A percentile compares a stretch with the other conserved stretches of the same genome.
Evolutionary conservation across 2,329 filamentous ascomycete species (phyloP).

Genomic region (Fusarium buharicum): DNA sequence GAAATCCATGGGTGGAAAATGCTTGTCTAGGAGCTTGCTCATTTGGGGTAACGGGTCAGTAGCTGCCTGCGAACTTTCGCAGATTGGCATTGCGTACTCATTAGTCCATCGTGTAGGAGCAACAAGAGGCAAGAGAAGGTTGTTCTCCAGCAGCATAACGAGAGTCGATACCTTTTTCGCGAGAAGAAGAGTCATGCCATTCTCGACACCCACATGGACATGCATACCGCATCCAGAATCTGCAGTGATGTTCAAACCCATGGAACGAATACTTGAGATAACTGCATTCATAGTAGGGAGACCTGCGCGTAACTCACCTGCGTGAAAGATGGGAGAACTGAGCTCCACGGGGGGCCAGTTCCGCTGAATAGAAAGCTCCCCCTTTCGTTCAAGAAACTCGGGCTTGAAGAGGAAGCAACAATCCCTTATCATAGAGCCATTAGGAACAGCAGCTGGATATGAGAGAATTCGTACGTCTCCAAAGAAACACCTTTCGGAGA

Average conservation of each 20-base stretch:
- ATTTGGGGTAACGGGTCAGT: fast-evolving
- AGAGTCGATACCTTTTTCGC: slow-evolving; percentile 42
- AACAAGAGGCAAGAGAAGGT: slow-evolving; percentile 23
- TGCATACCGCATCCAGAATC: slow-evolving; percentile 43
- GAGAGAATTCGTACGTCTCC: neutral
- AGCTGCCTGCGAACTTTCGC: neutral
- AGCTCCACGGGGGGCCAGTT: slow-evolving; percentile 37
- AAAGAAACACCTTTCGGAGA: neutral
- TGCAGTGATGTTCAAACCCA: slow-evolving; percentile 10
- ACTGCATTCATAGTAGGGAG: slow-evolving; percentile 11
- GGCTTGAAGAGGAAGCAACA: slow-evolving; percentile 30
- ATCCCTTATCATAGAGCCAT: neutral
- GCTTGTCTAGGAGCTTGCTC: neutral
- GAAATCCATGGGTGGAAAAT: neutral
- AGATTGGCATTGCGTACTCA: neutral
- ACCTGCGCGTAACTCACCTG: slow-evolving; percentile 30
- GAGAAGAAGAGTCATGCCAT: slow-evolving; percentile 36
- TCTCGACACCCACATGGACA: slow-evolving; percentile 40
- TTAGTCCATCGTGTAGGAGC: neutral
- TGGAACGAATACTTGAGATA: slow-evolving; percentile 21
- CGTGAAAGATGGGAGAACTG: slow-evolving; percentile 29
- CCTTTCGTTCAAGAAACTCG: slow-evolving; percentile 2
- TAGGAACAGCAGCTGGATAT: neutral
- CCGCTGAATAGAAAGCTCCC: neutral
- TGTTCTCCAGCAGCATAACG: slow-evolving; percentile 33